Conservation (phyloP, 139 green algal species). For the Tetraselmis striata region DNA sequence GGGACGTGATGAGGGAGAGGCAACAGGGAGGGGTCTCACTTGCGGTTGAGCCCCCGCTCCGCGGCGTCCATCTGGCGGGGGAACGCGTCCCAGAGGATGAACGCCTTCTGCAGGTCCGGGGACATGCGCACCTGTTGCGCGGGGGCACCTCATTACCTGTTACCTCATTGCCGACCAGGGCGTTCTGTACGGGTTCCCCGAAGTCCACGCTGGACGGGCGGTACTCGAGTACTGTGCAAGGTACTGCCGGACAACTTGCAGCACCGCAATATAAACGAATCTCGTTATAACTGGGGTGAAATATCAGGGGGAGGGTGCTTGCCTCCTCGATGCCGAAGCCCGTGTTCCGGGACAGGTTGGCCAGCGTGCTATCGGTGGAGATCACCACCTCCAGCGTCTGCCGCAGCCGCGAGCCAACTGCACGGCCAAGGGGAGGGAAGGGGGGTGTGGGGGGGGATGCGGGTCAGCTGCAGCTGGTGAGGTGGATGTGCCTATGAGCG, state of each 20-base stretch:
- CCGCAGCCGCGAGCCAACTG: neutral
- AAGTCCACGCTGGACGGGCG: neutral
- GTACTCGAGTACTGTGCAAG: neutral
- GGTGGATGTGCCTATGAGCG: neutral
- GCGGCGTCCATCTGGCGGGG: neutral
- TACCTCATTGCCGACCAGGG: too few species aligned
- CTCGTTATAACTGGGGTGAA: too few species aligned
- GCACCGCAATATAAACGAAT: too few species aligned
- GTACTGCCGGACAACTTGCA: neutral
- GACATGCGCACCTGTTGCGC: conserved; percentile 38
- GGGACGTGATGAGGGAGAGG: neutral
- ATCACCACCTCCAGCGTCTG: neutral
- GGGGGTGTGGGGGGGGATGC: neutral
- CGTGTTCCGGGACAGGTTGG: neutral
- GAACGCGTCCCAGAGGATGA: conserved; percentile 38
- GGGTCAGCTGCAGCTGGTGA: neutral
- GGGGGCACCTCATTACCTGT: too few species aligned
- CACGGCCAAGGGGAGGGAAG: neutral
- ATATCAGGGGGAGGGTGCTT: neutral
- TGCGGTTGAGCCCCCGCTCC: conserved; percentile 7
- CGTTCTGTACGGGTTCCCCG: neutral
- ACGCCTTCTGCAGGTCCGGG: conserved; percentile 45
- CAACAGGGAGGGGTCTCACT: conserved; percentile 9
- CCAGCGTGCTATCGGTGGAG: neutral
- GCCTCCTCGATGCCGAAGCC: neutral